phyloP scores from a whole-genome alignment of 2,329 filamentous ascomycete genomes.

The Pleoardoris graminearum region DNA sequence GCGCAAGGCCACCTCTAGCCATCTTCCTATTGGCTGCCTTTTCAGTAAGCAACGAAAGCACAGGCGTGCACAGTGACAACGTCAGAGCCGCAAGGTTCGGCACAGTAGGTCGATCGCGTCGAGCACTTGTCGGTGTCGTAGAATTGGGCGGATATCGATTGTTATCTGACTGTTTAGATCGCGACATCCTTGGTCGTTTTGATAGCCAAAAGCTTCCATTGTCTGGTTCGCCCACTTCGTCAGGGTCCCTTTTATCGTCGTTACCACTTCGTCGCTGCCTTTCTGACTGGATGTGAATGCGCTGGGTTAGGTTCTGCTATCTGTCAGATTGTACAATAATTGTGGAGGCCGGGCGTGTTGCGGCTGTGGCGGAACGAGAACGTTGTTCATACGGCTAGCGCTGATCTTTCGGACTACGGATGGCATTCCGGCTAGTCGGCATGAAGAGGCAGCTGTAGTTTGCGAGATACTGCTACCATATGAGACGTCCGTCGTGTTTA shows the following conservation, averaged over 20 bases:
- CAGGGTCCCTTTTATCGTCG: no score
- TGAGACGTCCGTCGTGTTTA: no score
- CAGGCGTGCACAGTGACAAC: conserved; percentile 3
- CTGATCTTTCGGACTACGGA: not conserved
- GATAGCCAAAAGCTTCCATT: not conserved
- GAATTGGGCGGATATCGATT: not conserved
- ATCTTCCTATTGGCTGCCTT: not conserved
- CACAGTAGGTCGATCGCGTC: not conserved
- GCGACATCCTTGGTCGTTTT: not conserved
- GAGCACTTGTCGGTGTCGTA: not conserved
- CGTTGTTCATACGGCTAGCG: not conserved
- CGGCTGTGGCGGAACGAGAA: not conserved
- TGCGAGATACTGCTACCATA: no score
- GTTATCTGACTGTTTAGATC: not conserved
- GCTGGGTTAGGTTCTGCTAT: not conserved
- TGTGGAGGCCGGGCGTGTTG: not conserved
- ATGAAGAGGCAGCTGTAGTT: not conserved
- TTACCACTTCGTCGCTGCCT: not conserved
- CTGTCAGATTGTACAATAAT: not conserved
- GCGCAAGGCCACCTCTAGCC: not conserved
- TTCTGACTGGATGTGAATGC: not conserved
- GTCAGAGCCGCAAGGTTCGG: conserved; percentile 3
- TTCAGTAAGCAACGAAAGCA: not conserved
- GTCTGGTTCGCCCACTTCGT: no score
- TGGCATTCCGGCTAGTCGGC: not conserved